Percentiles rank a stretch among this genome's conserved stretches.
Evolutionary conservation across 2,329 filamentous ascomycete genomes (phyloP).

Genomic region (Sphaerostilbella broomeana): DNA sequence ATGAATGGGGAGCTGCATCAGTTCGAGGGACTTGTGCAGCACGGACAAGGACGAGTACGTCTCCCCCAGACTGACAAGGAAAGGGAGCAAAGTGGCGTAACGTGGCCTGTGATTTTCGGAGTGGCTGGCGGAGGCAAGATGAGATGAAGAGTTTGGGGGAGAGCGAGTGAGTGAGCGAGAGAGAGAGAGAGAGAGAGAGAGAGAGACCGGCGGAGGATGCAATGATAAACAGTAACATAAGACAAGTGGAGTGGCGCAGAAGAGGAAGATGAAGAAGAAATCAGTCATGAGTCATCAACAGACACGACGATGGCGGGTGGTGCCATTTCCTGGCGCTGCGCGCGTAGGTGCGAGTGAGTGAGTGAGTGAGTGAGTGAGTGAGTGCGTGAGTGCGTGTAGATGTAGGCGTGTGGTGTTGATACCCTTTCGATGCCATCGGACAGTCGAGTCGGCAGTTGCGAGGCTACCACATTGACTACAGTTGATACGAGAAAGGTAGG

Average conservation of each 20-base stretch:
- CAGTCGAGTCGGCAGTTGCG: too few species aligned
- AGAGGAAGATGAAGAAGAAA: slow-evolving; percentile 16
- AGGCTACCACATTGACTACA: too few species aligned
- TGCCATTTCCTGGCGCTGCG: slow-evolving; percentile 7
- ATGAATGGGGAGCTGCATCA: slow-evolving; percentile 14
- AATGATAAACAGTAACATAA: slow-evolving; percentile 13
- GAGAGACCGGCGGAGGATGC: slow-evolving; percentile 12
- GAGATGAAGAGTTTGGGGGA: too few species aligned
- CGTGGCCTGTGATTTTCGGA: slow-evolving; percentile 15
- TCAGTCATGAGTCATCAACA: slow-evolving; percentile 10
- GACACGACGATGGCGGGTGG: slow-evolving; percentile 5
- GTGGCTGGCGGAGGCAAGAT: slow-evolving; percentile 20
- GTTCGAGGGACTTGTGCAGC: slow-evolving; percentile 9
- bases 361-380: slow-evolving; percentile 1
- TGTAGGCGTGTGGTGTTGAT: neutral
- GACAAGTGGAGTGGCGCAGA: slow-evolving; percentile 23
- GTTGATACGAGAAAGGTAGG: too few species aligned
- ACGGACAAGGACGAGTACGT: slow-evolving; percentile 16
- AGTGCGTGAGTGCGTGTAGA: neutral
- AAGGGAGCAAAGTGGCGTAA: slow-evolving; percentile 14
- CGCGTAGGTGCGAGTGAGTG: slow-evolving; percentile 1
- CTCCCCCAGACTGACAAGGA: slow-evolving; percentile 18
- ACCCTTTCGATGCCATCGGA: too few species aligned
- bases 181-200: too few species aligned
- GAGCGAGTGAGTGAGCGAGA: too few species aligned